Base-by-base conservation (phyloP, 169 alveolate genomes). In the Perkinsus chesapeaki region DNA sequence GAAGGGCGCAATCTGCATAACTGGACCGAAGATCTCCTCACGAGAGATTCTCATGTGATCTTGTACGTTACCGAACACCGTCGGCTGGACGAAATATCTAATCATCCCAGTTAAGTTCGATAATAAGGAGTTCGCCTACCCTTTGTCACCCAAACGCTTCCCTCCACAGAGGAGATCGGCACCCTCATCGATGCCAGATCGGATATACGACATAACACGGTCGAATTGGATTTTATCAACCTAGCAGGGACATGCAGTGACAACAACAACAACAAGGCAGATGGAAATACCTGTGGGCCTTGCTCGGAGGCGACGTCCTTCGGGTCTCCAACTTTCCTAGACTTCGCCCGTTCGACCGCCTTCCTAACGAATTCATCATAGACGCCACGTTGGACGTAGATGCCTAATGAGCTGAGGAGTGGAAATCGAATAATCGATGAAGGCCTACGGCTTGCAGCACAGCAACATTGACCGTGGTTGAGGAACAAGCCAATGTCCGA, bases 11-110 rank as follows among this genome's bases (percentile, higher is more conserved):
- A 96, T 93, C 16, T 92, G 92, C 93, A 96, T 94, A 31, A 96
- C 98, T 60, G 98, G 98, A 1, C 98, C 99, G 91, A 98, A 98
- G 73, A 97, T 98, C 93, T 98, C 99, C 92, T 97, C 98, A 91
- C 92, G 95, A 0, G 97, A 96, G 12, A 97, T 96, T 31, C 91
- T 96, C 98, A 96, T 96, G 48, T 96, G 94, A 93, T 97, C 98
- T 0, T 95, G 91, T 27, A 97, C 98, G 93, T 96, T 97, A 23
- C 94, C 43, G 93, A 97, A 96, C 39, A 97, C 93, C 20, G 99
- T 97, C 27, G 99, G 98, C 93, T 95, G 94, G 60, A 98, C 94
- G 94, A 95, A 98, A 94, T 73, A 96, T 12, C 96, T 95, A 34
- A 93, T 94, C n/a, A n/a, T n/a, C n/a, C n/a, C n/a, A 82, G n/a